These are phyloP conservation scores for Meripilus lineatus DNA, from an alignment of 1,284 basidiomycete genomes.

Conservation along the genomic window DNA sequence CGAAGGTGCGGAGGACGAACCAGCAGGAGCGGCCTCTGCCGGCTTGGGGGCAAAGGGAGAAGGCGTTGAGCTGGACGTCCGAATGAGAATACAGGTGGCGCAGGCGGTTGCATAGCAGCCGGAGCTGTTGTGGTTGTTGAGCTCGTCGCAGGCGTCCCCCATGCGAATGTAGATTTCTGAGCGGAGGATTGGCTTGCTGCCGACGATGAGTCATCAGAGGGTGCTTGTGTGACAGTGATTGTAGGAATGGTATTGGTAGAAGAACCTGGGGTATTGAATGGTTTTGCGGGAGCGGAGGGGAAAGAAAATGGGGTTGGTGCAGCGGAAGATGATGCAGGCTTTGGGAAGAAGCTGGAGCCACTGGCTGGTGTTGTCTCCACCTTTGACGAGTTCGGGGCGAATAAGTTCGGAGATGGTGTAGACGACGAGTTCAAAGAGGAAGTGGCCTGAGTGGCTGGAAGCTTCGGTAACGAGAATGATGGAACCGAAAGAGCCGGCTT, in stretches of 20 bases:
- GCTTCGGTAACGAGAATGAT: too few relatives aligned
- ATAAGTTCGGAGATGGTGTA: conserved; percentile 1
- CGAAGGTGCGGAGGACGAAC: conserved; percentile 15
- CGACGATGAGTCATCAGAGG: neutral
- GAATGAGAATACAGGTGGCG: neutral
- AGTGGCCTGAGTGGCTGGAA: neutral
- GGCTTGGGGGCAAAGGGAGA: conserved; percentile 17
- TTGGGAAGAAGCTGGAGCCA: too few relatives aligned
- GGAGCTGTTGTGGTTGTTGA: neutral
- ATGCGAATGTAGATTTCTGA: neutral
- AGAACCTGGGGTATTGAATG: neutral
- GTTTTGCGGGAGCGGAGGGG: neutral
- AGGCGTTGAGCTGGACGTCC: neutral
- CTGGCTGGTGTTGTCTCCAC: neutral
- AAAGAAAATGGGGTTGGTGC: neutral
- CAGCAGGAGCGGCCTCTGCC: neutral
- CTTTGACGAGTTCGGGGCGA: neutral
- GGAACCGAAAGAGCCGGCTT: too few relatives aligned
- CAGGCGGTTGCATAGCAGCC: neutral
- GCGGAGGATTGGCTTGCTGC: neutral
- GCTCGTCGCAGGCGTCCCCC: neutral
- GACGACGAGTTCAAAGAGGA: neutral
- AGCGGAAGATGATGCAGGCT: neutral
- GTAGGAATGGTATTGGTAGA: neutral
- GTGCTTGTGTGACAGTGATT: neutral